A percentile compares a stretch with the other conserved stretches of the same genome.
Evolutionary conservation across 2,329 filamentous ascomycete genomes (phyloP).

Genomic region (Paecilomyces sp.): DNA sequence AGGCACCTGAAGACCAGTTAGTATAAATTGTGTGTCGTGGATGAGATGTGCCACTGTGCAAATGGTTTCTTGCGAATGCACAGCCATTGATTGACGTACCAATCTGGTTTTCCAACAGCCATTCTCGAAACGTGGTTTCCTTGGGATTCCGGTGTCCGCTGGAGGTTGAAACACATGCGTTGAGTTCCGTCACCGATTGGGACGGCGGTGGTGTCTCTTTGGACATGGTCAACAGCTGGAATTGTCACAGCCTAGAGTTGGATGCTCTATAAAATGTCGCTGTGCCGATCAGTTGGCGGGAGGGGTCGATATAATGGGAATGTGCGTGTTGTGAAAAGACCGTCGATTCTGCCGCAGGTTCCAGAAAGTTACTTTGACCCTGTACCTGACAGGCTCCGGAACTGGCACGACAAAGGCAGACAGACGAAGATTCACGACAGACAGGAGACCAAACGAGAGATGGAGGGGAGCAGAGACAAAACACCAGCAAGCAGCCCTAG

Average conservation of each 20-base stretch:
- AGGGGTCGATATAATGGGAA: neutral
- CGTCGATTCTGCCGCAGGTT: neutral
- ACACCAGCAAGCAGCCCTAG: neutral
- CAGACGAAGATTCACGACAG: neutral
- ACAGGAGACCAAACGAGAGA: neutral
- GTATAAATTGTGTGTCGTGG: neutral
- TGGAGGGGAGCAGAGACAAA: neutral
- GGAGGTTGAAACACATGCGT: constrained; percentile 32
- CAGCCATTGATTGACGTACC: constrained; percentile 48
- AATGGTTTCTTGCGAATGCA: neutral
- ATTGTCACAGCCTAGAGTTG: neutral
- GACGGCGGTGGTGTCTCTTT: constrained; percentile 21
- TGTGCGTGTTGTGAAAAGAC: neutral
- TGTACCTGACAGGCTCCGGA: constrained; percentile 1
- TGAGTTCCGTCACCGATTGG: constrained; percentile 29
- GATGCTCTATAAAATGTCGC: neutral
- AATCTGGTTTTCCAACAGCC: constrained; percentile 73
- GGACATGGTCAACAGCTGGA: constrained; percentile 21
- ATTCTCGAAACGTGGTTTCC: constrained; percentile 41
- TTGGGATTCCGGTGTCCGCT: constrained; percentile 22
- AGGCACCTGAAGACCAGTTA: constrained; percentile 54
- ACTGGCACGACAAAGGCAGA: neutral
- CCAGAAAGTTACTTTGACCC: neutral
- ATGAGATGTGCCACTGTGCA: neutral
- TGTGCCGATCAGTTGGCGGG: neutral